Base-by-base conservation (phyloP, 768 basidiomycete species). In the Pulveroboletus frians region DNA sequence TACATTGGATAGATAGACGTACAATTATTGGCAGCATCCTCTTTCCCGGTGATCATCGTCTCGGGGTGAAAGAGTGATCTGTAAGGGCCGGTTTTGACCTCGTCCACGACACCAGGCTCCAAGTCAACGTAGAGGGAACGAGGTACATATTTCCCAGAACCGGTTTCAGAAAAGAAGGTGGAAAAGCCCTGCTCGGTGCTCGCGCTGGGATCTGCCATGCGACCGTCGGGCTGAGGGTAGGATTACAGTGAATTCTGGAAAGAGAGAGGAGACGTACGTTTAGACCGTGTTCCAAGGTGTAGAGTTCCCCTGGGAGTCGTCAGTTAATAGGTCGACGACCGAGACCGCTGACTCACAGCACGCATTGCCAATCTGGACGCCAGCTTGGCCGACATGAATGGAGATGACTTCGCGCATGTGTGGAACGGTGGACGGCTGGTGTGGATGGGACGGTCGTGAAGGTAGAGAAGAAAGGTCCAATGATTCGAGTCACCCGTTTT, bases 21-120 rank as follows among this genome's bases (percentile, higher is more conserved):
- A 93, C 93, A 99, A 71, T 99, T 99, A 79, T 96, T 99, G 56
- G 95, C 95, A 43, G 95, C 95, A 63, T 99, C 95, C 76, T 99
- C 95, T 74, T 98, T 98, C 64, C 95, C 95, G 47, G 88, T 87
- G 69, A 98, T 84, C 73, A 99, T 81, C 40, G 92, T 89, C 75
- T 98, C 95, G 0, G 95, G 95, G 71, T 99, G 95, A 76, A 99
- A 99, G 26, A 99, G 82, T 51, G 85, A 85, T 67, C 90, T 80
- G 75, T 97, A 96, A 36, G 84, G 78, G 59, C 95, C 95, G 37
- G 80, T 84, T 71, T 91, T 89, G 68, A 99, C 91, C 62, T 93
- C 92, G 67, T 98, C 94, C 64, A 98, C 85, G 60, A 84, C 92
- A 64, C 92, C 90, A 39, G 94, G 93, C 71, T 97, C 94, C 57